Evolutionary conservation across 2,329 filamentous ascomycete genomes (phyloP).

Genomic region (Stemphylium beticola): DNA sequence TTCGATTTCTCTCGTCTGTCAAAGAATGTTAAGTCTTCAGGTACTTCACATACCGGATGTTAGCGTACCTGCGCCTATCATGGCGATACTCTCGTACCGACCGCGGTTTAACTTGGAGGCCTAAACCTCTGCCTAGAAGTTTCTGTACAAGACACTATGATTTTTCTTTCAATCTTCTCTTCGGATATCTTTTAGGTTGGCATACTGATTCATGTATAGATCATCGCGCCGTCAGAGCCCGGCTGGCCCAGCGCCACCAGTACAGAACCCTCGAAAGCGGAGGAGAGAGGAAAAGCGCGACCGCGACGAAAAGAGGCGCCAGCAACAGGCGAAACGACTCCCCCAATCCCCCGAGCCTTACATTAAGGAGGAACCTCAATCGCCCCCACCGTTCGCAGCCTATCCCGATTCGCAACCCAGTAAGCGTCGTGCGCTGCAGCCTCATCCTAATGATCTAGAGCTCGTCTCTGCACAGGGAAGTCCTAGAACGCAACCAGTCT

Average conservation of each 20-base stretch:
- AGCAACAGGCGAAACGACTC: slow-evolving; percentile 45
- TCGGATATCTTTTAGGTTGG: background rate
- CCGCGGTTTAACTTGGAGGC: background rate
- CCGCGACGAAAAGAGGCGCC: slow-evolving; percentile 42
- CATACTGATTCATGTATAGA: slow-evolving; percentile 25
- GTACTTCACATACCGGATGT: background rate
- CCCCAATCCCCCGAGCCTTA: slow-evolving; percentile 54
- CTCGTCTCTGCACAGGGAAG: slow-evolving; percentile 47
- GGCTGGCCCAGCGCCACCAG: slow-evolving; percentile 48
- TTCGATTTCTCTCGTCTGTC: slow-evolving; percentile 31
- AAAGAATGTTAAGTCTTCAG: background rate
- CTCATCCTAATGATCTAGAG: slow-evolving; percentile 47
- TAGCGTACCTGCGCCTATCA: background rate
- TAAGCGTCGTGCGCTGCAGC: slow-evolving; percentile 49
- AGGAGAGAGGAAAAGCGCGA: slow-evolving; percentile 53
- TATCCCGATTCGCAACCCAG: slow-evolving; percentile 47
- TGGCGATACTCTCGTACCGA: background rate
- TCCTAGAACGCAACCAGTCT: slow-evolving; percentile 53
- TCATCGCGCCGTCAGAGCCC: slow-evolving; percentile 54
- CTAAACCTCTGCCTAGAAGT: background rate
- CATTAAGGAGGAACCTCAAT: slow-evolving; percentile 69
- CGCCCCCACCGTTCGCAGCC: slow-evolving; percentile 62
- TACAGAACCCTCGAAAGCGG: slow-evolving; percentile 59
- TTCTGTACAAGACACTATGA: background rate
- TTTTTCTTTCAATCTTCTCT: background rate